phyloP scores from a whole-genome alignment of 176 grass and related monocot species.

The Lolium perenne region DNA sequence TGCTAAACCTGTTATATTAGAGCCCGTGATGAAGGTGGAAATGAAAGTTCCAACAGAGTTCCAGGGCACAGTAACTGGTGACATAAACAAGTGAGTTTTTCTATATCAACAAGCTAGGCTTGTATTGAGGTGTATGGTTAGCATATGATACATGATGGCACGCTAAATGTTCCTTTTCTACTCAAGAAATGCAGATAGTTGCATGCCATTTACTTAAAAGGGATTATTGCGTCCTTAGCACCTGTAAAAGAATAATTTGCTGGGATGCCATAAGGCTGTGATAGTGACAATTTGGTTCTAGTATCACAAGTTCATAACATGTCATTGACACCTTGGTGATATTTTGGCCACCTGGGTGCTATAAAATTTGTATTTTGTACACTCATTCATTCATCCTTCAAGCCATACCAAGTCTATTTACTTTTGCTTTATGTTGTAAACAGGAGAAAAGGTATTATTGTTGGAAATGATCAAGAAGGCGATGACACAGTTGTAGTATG shows the following conservation, averaged over 20 bases:
- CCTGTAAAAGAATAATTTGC: constrained; percentile 5
- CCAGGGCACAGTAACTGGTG: constrained; percentile 96
- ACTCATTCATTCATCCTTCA: background rate
- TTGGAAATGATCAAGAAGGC: constrained; percentile 96
- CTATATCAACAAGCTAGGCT: background rate
- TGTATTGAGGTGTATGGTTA: constrained; percentile 33
- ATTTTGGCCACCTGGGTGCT: background rate
- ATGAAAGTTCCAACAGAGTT: constrained; percentile 94
- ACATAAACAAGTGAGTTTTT: constrained; percentile 95
- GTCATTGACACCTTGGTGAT: background rate
- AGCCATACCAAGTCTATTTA: constrained; percentile 20
- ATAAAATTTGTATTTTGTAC: background rate
- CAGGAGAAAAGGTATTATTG: constrained; percentile 97
- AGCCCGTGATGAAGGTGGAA: constrained; percentile 98
- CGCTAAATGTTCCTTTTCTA: constrained; percentile 15
- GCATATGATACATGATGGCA: background rate
- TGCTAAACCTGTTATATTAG: constrained; percentile 90
- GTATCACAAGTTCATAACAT: background rate
- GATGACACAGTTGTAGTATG: constrained; percentile 85
- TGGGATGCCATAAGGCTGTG: constrained; percentile 1
- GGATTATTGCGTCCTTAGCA: constrained; percentile 15
- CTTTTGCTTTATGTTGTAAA: constrained; percentile 48
- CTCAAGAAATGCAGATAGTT: constrained; percentile 8
- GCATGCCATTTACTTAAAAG: background rate
- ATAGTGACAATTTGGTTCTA: background rate